Evolutionary conservation across 768 basidiomycete species (phyloP), one percentile per base, ranked within the genome.

Genomic region (Lactarius quietus): DNA sequence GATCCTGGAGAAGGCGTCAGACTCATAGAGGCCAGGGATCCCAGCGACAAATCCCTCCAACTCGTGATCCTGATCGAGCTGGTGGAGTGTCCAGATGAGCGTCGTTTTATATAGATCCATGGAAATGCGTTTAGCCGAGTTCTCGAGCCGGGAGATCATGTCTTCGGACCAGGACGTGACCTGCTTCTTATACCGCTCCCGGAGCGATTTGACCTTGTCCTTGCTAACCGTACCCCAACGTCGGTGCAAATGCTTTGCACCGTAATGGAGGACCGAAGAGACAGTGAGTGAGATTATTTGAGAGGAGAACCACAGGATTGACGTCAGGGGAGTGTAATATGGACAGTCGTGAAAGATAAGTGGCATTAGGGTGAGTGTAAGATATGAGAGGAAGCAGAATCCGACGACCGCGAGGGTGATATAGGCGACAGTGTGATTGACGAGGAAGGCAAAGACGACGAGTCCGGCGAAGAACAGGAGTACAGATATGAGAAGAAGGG

Each of bases 381-480:
- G 9, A 43, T 65, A 65, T 6, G 41, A 29, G 15, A 48, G 12
- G 31, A 29, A 6, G 23, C 33, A 59, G 35, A 61, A 20, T 18
- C 15, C n/a, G 29, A 65, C 59, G 35, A 61, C 31, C 4, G 23
- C 14, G 14, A 45, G 10, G 29, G 48, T 41, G 59, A 57, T 5
- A 3, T 23, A n/a, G 6, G 59, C 59, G 35, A 65, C 55, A n/a
- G 29, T 33, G 6, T 26, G 33, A 3, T 51, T 61, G 5, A 33
- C 39, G 8, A 10, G 55, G 3, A 29, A 14, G 18, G 29, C 52
- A 67, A 64, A 67, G 3, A 31, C 36, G 7, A 39, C 20, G 36
- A 67, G 45, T 12, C 65, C 62, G 15, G 41, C 59, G 62, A 67
- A 52, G 57, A 67, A 67, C 18, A 67, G 63, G 41, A 65, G 39